Evolutionary conservation across 179 eudicot genomes (phyloP).

Genomic region (Spinacia oleracea): DNA sequence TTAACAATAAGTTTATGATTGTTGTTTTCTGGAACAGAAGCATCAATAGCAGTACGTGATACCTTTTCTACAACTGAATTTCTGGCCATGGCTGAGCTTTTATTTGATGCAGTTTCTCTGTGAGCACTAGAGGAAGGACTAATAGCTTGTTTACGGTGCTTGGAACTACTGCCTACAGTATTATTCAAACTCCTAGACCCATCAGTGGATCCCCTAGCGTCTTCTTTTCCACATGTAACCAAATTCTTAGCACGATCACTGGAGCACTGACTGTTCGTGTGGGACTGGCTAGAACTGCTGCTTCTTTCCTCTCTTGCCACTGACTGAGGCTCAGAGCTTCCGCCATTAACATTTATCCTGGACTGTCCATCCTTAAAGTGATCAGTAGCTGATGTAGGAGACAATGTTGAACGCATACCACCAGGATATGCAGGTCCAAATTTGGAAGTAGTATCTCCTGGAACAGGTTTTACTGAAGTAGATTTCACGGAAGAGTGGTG

Average conservation of each 20-base stretch:
- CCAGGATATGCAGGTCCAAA: constrained; percentile 21
- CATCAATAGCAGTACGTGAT: constrained; percentile 40
- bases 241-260: constrained; percentile 36
- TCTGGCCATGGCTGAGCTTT: constrained; percentile 37
- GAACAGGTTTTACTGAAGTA: constrained; percentile 26
- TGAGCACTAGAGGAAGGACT: constrained; percentile 43
- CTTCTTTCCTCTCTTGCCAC: constrained; percentile 37
- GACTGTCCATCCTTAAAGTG: constrained; percentile 34
- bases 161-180: constrained; percentile 44
- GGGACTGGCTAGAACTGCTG: constrained; percentile 44
- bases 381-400: constrained; percentile 25
- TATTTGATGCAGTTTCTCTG: constrained; percentile 45
- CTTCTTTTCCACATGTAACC: constrained; percentile 37
- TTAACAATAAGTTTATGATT: constrained; percentile 63
- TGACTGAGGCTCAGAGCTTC: constrained; percentile 34
- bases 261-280: constrained; percentile 42
- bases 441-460: constrained; percentile 33
- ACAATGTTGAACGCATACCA: constrained; percentile 21
- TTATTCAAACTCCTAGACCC: constrained; percentile 51
- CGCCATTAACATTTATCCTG: constrained; percentile 21
- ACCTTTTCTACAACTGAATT: constrained; percentile 45
- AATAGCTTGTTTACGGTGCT: constrained; percentile 47
- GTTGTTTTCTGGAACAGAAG: constrained; percentile 39
- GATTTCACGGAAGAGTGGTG: constrained; percentile 33
- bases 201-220: constrained; percentile 48